Percentiles rank a stretch among this genome's conserved stretches.
Evolutionary conservation across 2,329 filamentous ascomycete genomes (phyloP).

Genomic region (Chlorencoelia australis): DNA sequence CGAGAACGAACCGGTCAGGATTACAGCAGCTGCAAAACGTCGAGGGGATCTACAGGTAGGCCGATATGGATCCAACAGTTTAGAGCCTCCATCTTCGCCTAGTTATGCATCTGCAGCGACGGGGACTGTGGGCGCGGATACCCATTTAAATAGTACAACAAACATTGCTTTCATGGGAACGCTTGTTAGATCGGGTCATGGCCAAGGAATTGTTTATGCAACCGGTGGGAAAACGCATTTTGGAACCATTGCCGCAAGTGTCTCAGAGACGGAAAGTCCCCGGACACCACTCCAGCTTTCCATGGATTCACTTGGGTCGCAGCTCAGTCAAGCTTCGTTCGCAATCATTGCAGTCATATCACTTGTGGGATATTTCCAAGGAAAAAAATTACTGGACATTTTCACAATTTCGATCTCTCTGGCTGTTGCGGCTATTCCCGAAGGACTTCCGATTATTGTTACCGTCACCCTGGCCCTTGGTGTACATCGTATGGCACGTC

Average conservation of each 20-base stretch:
- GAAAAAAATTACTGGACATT: slow-evolving; percentile 82
- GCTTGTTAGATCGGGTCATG: slow-evolving; percentile 85
- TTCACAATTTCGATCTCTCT: slow-evolving; percentile 97
- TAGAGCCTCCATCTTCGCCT: slow-evolving; percentile 39
- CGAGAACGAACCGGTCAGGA: slow-evolving; percentile 85
- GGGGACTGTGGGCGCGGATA: slow-evolving; percentile 51
- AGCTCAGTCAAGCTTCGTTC: slow-evolving; percentile 95
- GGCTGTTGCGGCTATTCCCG: slow-evolving; percentile 90
- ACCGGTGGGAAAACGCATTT: slow-evolving; percentile 93
- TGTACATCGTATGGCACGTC: slow-evolving; percentile 90
- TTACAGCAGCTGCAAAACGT: slow-evolving; percentile 55
- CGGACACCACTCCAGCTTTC: slow-evolving; percentile 87
- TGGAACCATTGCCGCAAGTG: slow-evolving; percentile 86
- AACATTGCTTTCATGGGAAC: slow-evolving; percentile 99
- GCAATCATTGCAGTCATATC: slow-evolving; percentile 90
- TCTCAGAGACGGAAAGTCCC: slow-evolving; percentile 91
- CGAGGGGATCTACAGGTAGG: slow-evolving; percentile 15
- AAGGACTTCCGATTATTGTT: slow-evolving; percentile 95
- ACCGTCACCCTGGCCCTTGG: slow-evolving; percentile 92
- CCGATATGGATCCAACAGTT: slow-evolving; percentile 24
- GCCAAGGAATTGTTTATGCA: slow-evolving; percentile 93
- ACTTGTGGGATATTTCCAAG: slow-evolving; percentile 79
- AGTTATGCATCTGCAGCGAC: slow-evolving; percentile 48
- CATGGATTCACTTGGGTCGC: slow-evolving; percentile 95
- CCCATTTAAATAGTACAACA: slow-evolving; percentile 62